These are phyloP conservation scores for Blastobotrys ciferrii DNA, from an alignment of 1,139 yeast species.

Conservation along the genomic window DNA sequence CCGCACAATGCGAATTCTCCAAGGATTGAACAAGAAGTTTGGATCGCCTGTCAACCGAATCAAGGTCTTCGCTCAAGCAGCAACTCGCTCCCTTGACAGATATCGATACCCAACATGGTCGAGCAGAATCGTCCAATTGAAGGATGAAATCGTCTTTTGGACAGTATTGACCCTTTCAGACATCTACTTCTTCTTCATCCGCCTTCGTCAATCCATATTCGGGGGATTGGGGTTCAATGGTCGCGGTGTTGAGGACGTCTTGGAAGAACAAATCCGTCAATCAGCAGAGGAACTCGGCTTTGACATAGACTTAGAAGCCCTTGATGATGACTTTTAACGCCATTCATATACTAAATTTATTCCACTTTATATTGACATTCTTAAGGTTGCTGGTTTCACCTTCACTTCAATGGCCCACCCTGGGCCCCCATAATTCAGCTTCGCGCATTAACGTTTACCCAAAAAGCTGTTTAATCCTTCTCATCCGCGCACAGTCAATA, in stretches of 20 bases:
- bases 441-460: too few species aligned
- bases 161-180: constrained; percentile 46
- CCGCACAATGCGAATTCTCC: constrained; percentile 72
- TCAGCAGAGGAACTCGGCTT: constrained; percentile 15
- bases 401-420: too few species aligned
- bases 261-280: constrained; percentile 16
- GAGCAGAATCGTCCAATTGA: constrained; percentile 22
- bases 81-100: constrained; percentile 31
- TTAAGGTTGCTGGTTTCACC: too few species aligned
- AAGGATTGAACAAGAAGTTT: constrained; percentile 60
- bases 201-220: constrained; percentile 41
- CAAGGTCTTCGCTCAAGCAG: constrained; percentile 58
- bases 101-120: constrained; percentile 12
- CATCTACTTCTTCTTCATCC: constrained; percentile 42
- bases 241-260: constrained; percentile 17
- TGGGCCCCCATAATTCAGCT: too few species aligned
- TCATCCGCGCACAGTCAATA: too few species aligned
- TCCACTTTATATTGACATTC: too few species aligned
- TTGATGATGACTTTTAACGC: not conserved
- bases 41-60: constrained; percentile 75
- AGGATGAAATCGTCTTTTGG: constrained; percentile 39
- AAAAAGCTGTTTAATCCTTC: too few species aligned
- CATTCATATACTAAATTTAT: not conserved
- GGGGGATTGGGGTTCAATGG: constrained; percentile 7
- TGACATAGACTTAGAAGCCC: constrained; percentile 1